Evolutionary conservation across 768 basidiomycete species (phyloP).

Genomic region (Mycena sanguinolenta): DNA sequence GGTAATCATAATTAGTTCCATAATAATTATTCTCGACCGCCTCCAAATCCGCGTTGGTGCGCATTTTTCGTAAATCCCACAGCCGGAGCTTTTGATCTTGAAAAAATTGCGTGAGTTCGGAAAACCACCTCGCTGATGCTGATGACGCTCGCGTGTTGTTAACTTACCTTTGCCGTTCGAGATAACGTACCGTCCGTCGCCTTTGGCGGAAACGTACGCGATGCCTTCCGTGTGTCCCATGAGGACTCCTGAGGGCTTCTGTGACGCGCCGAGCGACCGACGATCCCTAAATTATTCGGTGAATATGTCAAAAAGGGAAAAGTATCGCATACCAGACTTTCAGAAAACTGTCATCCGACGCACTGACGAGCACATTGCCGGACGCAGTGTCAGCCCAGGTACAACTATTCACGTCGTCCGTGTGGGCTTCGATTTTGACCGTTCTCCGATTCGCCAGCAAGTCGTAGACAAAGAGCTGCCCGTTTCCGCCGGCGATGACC

Average conservation of each 20-base stretch:
- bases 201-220: slow-evolving; percentile 94
- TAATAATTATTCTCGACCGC: slow-evolving; percentile 61
- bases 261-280: slow-evolving; percentile 64
- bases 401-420: slow-evolving; percentile 93
- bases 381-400: slow-evolving; percentile 96
- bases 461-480: slow-evolving; percentile 92
- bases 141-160: too few species aligned
- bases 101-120: too few species aligned
- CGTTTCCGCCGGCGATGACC: slow-evolving; percentile 91
- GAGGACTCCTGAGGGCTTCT: slow-evolving; percentile 91
- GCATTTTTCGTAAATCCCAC: slow-evolving; percentile 97
- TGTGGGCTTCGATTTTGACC: slow-evolving; percentile 89
- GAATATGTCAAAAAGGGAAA: slow-evolving; percentile 54
- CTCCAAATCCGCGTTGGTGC: slow-evolving; percentile 77
- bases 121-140: too few species aligned
- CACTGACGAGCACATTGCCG: slow-evolving; percentile 95
- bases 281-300: slow-evolving; percentile 60
- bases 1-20: slow-evolving; percentile 83
- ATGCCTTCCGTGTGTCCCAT: slow-evolving; percentile 97
- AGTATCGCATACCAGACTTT: slow-evolving; percentile 87
- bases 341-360: slow-evolving; percentile 93
- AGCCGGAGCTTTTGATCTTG: slow-evolving; percentile 92
- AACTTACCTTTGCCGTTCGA: slow-evolving; percentile 98
- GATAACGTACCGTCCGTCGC: slow-evolving; percentile 94
- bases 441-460: slow-evolving; percentile 82